Base-by-base conservation (phyloP, 2,329 filamentous ascomycete species). In the Trichophyton equinum region DNA sequence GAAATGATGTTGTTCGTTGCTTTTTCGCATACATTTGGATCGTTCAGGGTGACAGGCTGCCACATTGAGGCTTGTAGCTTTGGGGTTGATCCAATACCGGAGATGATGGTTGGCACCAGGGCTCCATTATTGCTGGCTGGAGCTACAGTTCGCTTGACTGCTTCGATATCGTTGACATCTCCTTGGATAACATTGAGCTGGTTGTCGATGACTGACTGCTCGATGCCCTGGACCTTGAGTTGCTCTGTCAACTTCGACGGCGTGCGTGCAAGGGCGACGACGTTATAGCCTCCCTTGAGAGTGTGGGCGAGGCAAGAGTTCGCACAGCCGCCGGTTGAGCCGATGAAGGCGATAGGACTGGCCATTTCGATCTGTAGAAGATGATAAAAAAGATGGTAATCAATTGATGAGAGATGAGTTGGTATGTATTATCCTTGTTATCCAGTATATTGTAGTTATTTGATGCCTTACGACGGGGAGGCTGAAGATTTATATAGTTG, bases 281-380 rank as follows among this genome's bases (percentile, higher is more conserved):
- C 77, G 61, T 70, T 69, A 67, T 78, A 73, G 53, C 76, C 76
- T 2, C 74, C 74, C 30, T 73, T 69, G 47, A 82, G 72, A 4
- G 78, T 70, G 20, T 69, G 68, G 22, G 74, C 73, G 18, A 82
- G 76, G 51, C 74, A 73, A 30, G 74, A 66, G 53, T 75, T 71
- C 40, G 75, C 73, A 63, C 75, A 76, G 57, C 78, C 80, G 60
- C 78, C 78, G 22, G 79, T 81, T 25, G 79, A 78, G 55, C 80
- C 80, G 64, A 82, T 76, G 70, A 82, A 81, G 46, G 78, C 76
- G 60, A 81, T 67, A 22, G 60, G 40, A 20, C n/a, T 27, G 15
- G 55, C 38, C n/a, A 44, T 57, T 57, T 6, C 18, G 27, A n/a
- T n/a, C 18, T 13, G 13, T 55, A n/a, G 51, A 33, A 33, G 15